phyloP scores from a whole-genome alignment of 2,329 filamentous ascomycete species.

The Pyrenophora graminea region DNA sequence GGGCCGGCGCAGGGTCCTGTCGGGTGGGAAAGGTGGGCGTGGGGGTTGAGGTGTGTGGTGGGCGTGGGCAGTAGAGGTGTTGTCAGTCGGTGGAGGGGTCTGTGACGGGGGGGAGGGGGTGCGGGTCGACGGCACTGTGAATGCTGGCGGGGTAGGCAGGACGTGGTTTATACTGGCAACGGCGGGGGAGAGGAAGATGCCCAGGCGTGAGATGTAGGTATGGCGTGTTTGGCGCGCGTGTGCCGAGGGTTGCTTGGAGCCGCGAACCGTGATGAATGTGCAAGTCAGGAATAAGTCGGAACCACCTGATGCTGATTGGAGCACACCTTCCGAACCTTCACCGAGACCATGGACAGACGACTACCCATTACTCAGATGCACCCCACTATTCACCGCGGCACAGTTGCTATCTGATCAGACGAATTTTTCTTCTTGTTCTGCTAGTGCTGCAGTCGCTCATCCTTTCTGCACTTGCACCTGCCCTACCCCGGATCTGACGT shows the following conservation, averaged over 20 bases:
- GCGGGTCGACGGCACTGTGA: slow-evolving; percentile 1
- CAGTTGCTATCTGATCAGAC: not conserved
- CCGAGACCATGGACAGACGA: slow-evolving; percentile 1
- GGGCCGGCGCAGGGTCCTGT: not conserved
- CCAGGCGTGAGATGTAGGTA: not conserved
- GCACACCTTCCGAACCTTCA: slow-evolving; percentile 16
- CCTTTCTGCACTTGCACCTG: not conserved
- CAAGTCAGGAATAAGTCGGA: slow-evolving; percentile 35
- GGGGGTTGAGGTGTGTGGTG: not conserved
- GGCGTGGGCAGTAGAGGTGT: slow-evolving; percentile 28
- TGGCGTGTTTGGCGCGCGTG: slow-evolving; percentile 1
- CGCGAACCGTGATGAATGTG: slow-evolving; percentile 15
- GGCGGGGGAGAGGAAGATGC: slow-evolving; percentile 19
- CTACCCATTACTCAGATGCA: not conserved
- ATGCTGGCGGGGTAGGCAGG: slow-evolving; percentile 16
- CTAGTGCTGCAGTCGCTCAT: not conserved
- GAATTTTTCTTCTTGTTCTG: not conserved
- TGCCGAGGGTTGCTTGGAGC: slow-evolving; percentile 18
- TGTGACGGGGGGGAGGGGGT: not conserved
- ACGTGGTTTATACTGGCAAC: slow-evolving; percentile 11
- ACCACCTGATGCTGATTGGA: slow-evolving; percentile 29
- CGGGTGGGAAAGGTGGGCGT: not conserved
- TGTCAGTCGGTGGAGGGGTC: slow-evolving; percentile 4
- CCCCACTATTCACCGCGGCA: not conserved
- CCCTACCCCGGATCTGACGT: slow-evolving; percentile 13